phyloP scores from a whole-genome alignment of 2,329 filamentous ascomycete species.

The Penicillium corylophilum region DNA sequence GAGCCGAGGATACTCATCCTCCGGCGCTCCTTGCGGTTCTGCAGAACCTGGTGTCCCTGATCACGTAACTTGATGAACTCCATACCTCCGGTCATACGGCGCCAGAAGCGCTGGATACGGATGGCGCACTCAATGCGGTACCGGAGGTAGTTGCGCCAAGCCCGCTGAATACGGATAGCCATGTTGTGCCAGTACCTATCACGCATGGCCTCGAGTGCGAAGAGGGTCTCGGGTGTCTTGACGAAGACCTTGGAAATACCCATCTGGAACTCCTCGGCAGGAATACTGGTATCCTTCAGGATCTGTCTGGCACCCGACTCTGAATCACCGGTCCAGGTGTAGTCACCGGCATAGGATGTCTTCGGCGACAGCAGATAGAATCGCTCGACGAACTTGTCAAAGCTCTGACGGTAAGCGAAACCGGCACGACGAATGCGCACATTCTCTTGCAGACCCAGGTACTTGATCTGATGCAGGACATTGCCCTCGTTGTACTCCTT shows the following conservation, averaged over 20 bases:
- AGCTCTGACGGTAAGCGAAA: slow-evolving; percentile 94
- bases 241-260: slow-evolving; percentile 97
- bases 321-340: slow-evolving; percentile 88
- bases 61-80: slow-evolving; percentile 88
- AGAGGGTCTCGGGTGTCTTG: slow-evolving; percentile 94
- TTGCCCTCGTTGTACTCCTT: slow-evolving; percentile 89
- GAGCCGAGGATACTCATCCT: slow-evolving; percentile 90
- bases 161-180: slow-evolving; percentile 94
- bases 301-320: slow-evolving; percentile 89
- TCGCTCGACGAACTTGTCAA: slow-evolving; percentile 96
- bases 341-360: slow-evolving; percentile 94
- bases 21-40: slow-evolving; percentile 83
- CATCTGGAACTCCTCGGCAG: slow-evolving; percentile 93
- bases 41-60: slow-evolving; percentile 77
- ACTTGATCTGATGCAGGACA: slow-evolving; percentile 97
- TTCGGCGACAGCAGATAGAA: slow-evolving; percentile 95
- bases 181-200: slow-evolving; percentile 99
- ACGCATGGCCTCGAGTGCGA: slow-evolving; percentile 95
- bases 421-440: slow-evolving; percentile 94
- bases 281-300: slow-evolving; percentile 93
- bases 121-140: slow-evolving; percentile 91
- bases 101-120: slow-evolving; percentile 92
- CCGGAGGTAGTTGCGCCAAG: slow-evolving; percentile 93
- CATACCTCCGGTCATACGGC: slow-evolving; percentile 84
- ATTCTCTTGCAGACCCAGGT: slow-evolving; percentile 98